phyloP scores from a whole-genome alignment of 495 filamentous ascomycete species.

The Aspergillus ellipticus region DNA sequence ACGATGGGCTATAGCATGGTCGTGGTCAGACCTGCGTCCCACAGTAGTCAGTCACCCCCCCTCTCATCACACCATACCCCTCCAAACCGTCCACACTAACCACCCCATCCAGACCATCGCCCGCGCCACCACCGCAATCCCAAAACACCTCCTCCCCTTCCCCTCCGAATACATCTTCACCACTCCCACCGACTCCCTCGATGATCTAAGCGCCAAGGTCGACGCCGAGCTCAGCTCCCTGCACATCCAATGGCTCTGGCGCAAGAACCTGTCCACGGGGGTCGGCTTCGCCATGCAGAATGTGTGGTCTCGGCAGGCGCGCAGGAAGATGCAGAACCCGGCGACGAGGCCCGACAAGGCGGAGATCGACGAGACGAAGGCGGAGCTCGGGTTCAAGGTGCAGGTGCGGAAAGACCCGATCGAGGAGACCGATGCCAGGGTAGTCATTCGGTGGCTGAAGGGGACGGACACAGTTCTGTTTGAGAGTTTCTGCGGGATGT shows the following conservation, averaged over 20 bases:
- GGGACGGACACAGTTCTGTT: slow-evolving; percentile 73
- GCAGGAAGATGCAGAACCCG: slow-evolving; percentile 45
- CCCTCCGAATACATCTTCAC: slow-evolving; percentile 54
- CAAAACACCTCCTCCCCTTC: slow-evolving; percentile 58
- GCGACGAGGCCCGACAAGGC: slow-evolving; percentile 16
- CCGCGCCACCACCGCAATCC: slow-evolving; percentile 51
- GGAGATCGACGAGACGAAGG: slow-evolving; percentile 26
- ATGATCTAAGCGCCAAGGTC: slow-evolving; percentile 28
- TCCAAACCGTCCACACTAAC: slow-evolving; percentile 11
- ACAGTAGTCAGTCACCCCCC: slow-evolving; percentile 40
- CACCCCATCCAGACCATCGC: slow-evolving; percentile 42
- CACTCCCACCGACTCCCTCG: slow-evolving; percentile 24
- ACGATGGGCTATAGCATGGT: slow-evolving; percentile 89
- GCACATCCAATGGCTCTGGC: slow-evolving; percentile 52
- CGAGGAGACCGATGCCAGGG: slow-evolving; percentile 24
- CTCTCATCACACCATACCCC: not conserved
- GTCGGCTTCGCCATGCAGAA: slow-evolving; percentile 57
- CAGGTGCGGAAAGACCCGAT: slow-evolving; percentile 26
- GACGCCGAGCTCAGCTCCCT: slow-evolving; percentile 41
- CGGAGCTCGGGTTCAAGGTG: slow-evolving; percentile 46
- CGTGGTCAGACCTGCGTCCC: slow-evolving; percentile 67
- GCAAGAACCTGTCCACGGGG: slow-evolving; percentile 36
- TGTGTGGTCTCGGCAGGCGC: slow-evolving; percentile 70
- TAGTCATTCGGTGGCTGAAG: slow-evolving; percentile 68
- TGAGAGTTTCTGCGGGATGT: slow-evolving; percentile 83